These are phyloP conservation scores for Nicotiana sylvestris DNA, from an alignment of 257 asterid species.

Conservation along the genomic window DNA sequence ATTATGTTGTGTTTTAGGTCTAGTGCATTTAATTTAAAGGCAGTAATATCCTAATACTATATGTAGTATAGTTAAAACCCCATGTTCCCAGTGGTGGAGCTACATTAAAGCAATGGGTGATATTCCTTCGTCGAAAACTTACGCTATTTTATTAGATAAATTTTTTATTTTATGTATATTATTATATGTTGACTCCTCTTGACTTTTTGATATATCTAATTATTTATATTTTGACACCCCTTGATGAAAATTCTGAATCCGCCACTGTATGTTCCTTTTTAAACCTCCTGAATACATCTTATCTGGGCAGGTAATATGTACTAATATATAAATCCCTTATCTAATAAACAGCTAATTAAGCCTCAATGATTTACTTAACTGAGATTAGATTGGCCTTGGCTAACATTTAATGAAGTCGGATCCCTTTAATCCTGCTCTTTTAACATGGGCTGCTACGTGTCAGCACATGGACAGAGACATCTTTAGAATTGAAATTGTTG, in stretches of 20 bases:
- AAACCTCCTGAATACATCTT: slow-evolving; percentile 4
- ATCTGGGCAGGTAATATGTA: background rate
- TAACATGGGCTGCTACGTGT: background rate
- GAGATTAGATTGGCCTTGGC: background rate
- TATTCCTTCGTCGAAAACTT: no score
- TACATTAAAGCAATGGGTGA: no score
- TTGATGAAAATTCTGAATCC: no score
- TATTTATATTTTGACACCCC: no score
- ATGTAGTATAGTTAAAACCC: background rate
- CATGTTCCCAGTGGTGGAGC: background rate
- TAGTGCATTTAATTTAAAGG: background rate
- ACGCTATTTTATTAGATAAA: no score
- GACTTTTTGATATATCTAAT: no score
- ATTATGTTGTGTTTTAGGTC: slow-evolving; percentile 13
- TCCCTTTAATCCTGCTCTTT: slow-evolving; percentile 9
- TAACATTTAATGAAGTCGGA: background rate
- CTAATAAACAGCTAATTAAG: slow-evolving; percentile 1
- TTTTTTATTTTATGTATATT: no score
- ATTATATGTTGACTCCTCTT: no score
- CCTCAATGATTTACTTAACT: background rate
- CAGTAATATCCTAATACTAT: background rate
- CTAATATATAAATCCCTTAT: background rate
- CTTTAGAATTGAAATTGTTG: background rate
- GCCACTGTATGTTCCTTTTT: background rate
- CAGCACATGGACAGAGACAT: slow-evolving; percentile 8